These are phyloP conservation scores for Fomitopsis betulina DNA, from an alignment of 1,284 basidiomycete genomes.

Conservation along the genomic window DNA sequence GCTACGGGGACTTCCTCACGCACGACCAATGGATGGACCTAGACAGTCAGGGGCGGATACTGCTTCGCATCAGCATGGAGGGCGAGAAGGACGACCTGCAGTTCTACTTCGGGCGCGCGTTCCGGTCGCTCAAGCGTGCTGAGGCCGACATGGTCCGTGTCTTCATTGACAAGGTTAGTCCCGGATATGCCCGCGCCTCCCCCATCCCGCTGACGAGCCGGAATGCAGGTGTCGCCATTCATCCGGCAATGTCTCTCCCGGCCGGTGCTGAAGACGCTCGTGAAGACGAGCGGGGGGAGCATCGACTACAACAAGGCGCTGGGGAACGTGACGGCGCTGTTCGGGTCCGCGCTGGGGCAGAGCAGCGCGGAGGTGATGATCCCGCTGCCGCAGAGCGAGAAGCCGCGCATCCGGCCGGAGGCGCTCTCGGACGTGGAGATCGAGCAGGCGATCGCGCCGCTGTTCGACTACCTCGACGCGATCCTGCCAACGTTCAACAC, in stretches of 20 bases:
- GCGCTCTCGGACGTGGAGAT: conserved; percentile 90
- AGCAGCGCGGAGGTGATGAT: conserved; percentile 70
- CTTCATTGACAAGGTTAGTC: conserved; percentile 90
- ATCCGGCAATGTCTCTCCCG: conserved; percentile 89
- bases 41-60: conserved; percentile 83
- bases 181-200: not conserved
- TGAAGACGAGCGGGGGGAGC: conserved; percentile 57
- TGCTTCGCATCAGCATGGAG: conserved; percentile 95
- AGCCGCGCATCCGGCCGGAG: conserved; percentile 65
- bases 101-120: conserved; percentile 96
- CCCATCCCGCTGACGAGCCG: not conserved
- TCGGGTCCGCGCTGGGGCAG: conserved; percentile 65
- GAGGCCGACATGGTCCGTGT: conserved; percentile 96
- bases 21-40: conserved; percentile 93
- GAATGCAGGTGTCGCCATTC: conserved; percentile 84
- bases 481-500: conserved; percentile 92
- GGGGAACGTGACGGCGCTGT: conserved; percentile 77
- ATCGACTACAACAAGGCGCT: conserved; percentile 84
- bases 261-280: conserved; percentile 68
- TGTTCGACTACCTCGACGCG: conserved; percentile 97
- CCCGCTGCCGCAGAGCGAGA: conserved; percentile 69
- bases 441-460: conserved; percentile 86
- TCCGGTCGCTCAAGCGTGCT: conserved; percentile 90
- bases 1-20: conserved; percentile 86
- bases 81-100: conserved; percentile 97